A percentile compares a stretch with the other conserved stretches of the same genome.
Conservation (phyloP, 2,329 filamentous ascomycete genomes). For the Aspergillus sp. region DNA sequence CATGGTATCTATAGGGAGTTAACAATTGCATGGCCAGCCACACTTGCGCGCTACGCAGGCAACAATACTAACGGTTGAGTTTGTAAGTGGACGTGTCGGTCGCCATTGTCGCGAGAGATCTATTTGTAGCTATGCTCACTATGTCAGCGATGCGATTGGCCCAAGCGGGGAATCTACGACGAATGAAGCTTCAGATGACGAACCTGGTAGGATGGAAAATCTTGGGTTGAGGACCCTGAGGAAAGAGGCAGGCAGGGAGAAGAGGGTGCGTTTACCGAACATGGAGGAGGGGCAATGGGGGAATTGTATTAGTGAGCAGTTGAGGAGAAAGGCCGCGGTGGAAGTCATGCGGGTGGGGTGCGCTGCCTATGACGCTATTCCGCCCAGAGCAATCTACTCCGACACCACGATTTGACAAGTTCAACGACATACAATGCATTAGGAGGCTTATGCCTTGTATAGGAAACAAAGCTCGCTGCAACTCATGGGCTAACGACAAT, state of each 20-base stretch:
- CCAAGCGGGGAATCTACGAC: neutral
- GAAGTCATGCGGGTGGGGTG: constrained; percentile 12
- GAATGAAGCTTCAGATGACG: constrained; percentile 1
- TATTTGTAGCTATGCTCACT: constrained; percentile 14
- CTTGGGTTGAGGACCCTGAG: constrained; percentile 25
- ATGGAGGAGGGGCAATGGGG: constrained; percentile 21
- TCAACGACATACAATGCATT: too few species aligned
- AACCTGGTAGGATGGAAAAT: constrained; percentile 21
- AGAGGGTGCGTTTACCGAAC: constrained; percentile 20
- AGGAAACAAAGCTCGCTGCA: too few species aligned
- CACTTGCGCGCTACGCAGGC: neutral
- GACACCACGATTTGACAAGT: neutral
- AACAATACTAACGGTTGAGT: constrained; percentile 57
- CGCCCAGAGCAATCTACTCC: constrained; percentile 3
- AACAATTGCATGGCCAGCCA: constrained; percentile 18
- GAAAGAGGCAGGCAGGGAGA: constrained; percentile 19
- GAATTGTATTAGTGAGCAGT: constrained; percentile 12
- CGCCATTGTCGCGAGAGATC: constrained; percentile 49
- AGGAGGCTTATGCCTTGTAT: too few species aligned
- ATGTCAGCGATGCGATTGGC: constrained; percentile 4
- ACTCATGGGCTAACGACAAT: too few species aligned
- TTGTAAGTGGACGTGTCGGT: constrained; percentile 65
- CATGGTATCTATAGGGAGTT: constrained; percentile 54
- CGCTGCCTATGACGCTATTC: constrained; percentile 19
- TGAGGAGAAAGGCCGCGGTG: constrained; percentile 6